phyloP scores from a whole-genome alignment of 1,284 basidiomycete genomes.

The Neotropicomus parvogracilis region DNA sequence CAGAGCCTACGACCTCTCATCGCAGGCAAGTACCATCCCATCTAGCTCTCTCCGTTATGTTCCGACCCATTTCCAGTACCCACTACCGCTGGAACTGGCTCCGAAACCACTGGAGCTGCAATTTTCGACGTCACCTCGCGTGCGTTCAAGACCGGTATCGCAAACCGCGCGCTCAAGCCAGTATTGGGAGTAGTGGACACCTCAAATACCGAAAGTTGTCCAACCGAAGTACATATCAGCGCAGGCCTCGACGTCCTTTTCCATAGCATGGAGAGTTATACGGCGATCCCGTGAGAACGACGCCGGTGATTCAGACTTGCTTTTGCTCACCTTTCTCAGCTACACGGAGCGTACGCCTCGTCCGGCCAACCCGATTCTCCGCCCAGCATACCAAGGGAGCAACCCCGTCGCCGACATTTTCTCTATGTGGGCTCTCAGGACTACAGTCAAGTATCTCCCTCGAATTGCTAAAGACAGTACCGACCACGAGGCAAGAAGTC shows the following conservation, averaged over 20 bases:
- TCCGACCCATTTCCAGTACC: constrained; percentile 52
- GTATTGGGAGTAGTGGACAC: constrained; percentile 80
- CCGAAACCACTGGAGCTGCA: constrained; percentile 96
- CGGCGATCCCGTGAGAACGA: constrained; percentile 72
- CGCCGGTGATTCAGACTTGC: background rate
- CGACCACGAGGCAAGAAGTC: constrained; percentile 80
- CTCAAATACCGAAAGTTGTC: constrained; percentile 82
- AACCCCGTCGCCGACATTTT: constrained; percentile 97
- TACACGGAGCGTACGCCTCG: constrained; percentile 88
- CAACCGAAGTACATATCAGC: constrained; percentile 83
- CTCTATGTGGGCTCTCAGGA: constrained; percentile 90
- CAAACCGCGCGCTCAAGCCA: constrained; percentile 88
- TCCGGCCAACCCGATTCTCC: constrained; percentile 83
- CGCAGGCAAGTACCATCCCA: constrained; percentile 48
- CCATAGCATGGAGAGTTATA: constrained; percentile 92
- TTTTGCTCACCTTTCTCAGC: constrained; percentile 35
- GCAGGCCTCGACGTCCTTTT: constrained; percentile 92
- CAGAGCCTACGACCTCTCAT: constrained; percentile 81
- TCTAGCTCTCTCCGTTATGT: background rate
- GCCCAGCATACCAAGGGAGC: constrained; percentile 94
- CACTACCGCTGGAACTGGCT: constrained; percentile 96
- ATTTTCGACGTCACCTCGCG: constrained; percentile 90
- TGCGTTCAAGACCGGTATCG: constrained; percentile 95
- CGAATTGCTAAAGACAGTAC: constrained; percentile 77
- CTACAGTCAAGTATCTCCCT: constrained; percentile 89